Base-by-base conservation (phyloP, 768 basidiomycete genomes). In the Mrakia gelida region DNA sequence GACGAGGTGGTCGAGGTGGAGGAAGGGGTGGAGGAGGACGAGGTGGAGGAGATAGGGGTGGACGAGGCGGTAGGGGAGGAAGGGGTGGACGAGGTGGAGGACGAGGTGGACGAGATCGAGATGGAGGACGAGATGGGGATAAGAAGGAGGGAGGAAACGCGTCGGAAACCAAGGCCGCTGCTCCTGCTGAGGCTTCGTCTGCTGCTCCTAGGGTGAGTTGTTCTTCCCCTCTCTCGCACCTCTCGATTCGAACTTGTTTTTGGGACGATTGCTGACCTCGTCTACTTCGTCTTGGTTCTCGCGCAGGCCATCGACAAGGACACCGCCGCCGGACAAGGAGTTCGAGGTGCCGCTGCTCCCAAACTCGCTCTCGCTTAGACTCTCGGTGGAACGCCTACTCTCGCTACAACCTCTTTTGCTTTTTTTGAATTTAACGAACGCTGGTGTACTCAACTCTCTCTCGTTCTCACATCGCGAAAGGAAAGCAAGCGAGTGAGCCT, bases 1-100 rank as follows among this genome's bases (percentile, higher is more conserved):
- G 81, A 49, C 54, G 80, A 41, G 79, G 81, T 88, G 90, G 83
- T 13, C 80, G 45, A 83, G 68, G 45, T 81, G 82, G 45, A 79
- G 80, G 9, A 80, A 82, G 41, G 79, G 80, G 9, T 80, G 83
- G 68, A 79, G 80, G 56, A 82, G 71, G 80, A 30, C 34, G 65
- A 68, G 67, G 70, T 45, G 70, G 71, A 32, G 32, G 34, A 23
- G 43, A 71, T 26, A 59, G 59, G 59, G 80, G 80, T 54, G 59
- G 59, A 59, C 26, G 59, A 84, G 15, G 82, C 80, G 76, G 81
- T 80, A 16, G 34, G 28, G 73, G 30, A 83, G 72, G 9, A 80
- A 82, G 41, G 79, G 80, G 9, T 80, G 83, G 68, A 79, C 61
- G 11, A 81, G 83, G 65, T 80, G 80, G 56, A 82, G 71, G 80